Base-by-base conservation (phyloP, 306 rosid genomes). In the Casuarina cunninghamiana region DNA sequence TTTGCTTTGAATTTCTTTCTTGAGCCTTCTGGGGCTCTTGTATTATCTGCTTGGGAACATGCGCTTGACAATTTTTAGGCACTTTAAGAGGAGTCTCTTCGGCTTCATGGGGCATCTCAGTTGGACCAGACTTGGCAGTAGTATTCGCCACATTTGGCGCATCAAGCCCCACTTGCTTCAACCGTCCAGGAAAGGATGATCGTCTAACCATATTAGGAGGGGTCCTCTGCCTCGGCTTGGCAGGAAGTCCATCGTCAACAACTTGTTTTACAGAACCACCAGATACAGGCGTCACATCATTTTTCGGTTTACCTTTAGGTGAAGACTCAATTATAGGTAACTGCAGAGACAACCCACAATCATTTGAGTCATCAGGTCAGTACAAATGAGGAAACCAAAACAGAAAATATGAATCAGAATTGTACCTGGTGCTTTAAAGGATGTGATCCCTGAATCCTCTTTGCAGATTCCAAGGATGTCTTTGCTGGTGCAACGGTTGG, bases 351-450 rank as follows among this genome's bases (percentile, higher is more conserved):
- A 69, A 43, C 79, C 46, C 16, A 68, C 17, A 46, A 45, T 53
- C 54, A 6, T 60, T 76, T 48, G 43, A 57, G 26, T 50, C 39
- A 71, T 65, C 68, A 46, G 71, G 46, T 70, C 63, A 45, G 10
- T 41, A 41, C 5, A 61, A 26, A 53, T 54, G 50, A 32, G 1
- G 57, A 66, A 63, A 53, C 43, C 57, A 71, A 42, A 35, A 35
- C 44, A 49, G n/a, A 71, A 19, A 74, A 54, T 54, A 74, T 79
- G 63, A 74, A 73, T 67, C 10, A 58, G 35, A 63, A 53, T 45
- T 70, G 66, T 84, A 96, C 99, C 98, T 87, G 98, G 79, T 80
- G 87, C 86, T 93, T 96, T 69, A 84, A 50, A 80, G 89, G 78
- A 86, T 80, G 83, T 19, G 86, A 86, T 69, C 87, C 92, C 32